Conservation (phyloP, 257 asterid genomes). For the Thymus quinquecostatus region DNA sequence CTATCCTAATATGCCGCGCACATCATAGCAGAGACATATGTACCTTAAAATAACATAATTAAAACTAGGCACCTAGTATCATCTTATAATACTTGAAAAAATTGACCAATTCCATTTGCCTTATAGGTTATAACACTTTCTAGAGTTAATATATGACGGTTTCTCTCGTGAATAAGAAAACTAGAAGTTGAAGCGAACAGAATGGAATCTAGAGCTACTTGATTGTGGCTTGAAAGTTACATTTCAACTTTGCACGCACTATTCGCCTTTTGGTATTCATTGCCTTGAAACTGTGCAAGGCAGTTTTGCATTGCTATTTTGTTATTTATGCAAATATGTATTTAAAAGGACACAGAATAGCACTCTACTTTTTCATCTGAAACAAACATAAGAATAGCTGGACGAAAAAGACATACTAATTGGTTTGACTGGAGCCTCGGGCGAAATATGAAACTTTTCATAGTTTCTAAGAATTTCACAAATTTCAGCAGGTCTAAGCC, state of each 20-base stretch:
- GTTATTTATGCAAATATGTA: slow-evolving; percentile 1
- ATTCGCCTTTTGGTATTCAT: no score
- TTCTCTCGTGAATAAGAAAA: not conserved
- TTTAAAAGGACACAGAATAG: not conserved
- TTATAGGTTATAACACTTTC: slow-evolving; percentile 1
- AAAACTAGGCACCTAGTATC: slow-evolving; percentile 9
- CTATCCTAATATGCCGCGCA: not conserved
- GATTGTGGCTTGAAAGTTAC: not conserved
- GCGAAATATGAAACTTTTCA: slow-evolving; percentile 66
- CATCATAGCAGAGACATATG: slow-evolving; percentile 1
- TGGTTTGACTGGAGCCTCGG: slow-evolving; percentile 89
- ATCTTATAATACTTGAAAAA: slow-evolving; percentile 5
- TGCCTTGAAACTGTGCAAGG: not conserved
- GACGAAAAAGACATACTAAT: slow-evolving; percentile 67
- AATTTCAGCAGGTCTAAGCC: slow-evolving; percentile 97
- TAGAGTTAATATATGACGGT: not conserved
- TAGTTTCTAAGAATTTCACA: slow-evolving; percentile 79
- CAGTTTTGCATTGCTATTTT: not conserved
- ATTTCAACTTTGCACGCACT: no score
- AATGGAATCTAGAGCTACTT: slow-evolving; percentile 6
- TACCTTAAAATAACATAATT: not conserved
- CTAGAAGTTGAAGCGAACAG: not conserved
- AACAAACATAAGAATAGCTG: slow-evolving; percentile 6
- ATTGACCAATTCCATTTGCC: not conserved
- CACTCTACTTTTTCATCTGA: not conserved